These are phyloP conservation scores for Hemileia vastatrix DNA, from an alignment of 1,284 basidiomycete species.

Conservation along the genomic window DNA sequence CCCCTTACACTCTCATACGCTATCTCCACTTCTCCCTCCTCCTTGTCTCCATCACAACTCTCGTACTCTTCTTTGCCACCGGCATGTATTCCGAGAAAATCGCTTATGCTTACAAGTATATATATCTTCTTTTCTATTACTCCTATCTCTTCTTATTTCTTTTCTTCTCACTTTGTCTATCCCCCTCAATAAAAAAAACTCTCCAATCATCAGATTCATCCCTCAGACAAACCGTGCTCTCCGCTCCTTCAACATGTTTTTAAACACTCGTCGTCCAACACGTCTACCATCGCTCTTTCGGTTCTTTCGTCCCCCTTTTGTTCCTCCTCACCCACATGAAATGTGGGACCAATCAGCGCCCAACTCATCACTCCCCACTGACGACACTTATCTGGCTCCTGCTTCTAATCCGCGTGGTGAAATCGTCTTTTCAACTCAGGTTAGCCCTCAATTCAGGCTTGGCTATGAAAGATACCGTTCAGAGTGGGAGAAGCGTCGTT, in stretches of 20 bases:
- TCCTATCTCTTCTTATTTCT: background rate
- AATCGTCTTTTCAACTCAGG: slow-evolving; percentile 83
- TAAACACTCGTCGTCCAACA: slow-evolving; percentile 78
- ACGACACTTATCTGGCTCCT: slow-evolving; percentile 66
- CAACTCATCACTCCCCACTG: background rate
- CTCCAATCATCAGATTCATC: slow-evolving; percentile 55
- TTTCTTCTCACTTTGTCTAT: background rate
- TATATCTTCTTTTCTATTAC: background rate
- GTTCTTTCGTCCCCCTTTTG: background rate
- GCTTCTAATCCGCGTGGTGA: slow-evolving; percentile 84
- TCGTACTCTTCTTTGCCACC: slow-evolving; percentile 89
- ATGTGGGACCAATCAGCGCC: background rate
- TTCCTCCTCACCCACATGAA: background rate
- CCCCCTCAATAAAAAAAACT: no score
- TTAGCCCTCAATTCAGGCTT: slow-evolving; percentile 72
- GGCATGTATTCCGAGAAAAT: slow-evolving; percentile 96
- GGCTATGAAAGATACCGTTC: slow-evolving; percentile 82
- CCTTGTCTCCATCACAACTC: slow-evolving; percentile 53
- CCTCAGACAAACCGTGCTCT: slow-evolving; percentile 89
- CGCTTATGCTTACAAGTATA: slow-evolving; percentile 71
- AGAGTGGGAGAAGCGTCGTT: slow-evolving; percentile 59
- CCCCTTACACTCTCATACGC: slow-evolving; percentile 19
- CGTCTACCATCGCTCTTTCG: slow-evolving; percentile 46
- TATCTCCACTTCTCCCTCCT: slow-evolving; percentile 11
- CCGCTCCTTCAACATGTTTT: slow-evolving; percentile 87